Percentiles rank a stretch among this genome's conserved stretches.
Evolutionary conservation across 768 basidiomycete genomes (phyloP).

Genomic region (Auricularia cornea): DNA sequence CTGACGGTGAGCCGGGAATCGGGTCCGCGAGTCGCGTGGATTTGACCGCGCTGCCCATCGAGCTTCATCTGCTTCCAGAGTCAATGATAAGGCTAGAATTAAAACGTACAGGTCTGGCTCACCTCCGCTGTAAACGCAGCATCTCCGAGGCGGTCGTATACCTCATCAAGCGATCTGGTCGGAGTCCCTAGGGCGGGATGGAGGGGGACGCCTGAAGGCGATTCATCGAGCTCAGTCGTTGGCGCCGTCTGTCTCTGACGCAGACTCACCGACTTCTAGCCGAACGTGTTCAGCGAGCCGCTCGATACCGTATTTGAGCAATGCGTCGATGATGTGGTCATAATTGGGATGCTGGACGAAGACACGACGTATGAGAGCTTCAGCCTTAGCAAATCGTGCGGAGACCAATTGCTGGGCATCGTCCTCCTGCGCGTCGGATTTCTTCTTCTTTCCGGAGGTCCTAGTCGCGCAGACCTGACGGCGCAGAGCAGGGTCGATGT

Average conservation of each 20-base stretch:
- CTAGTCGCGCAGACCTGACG: constrained; percentile 18
- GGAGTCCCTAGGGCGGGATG: constrained; percentile 85
- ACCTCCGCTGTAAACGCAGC: constrained; percentile 67
- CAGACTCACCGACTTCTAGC: constrained; percentile 60
- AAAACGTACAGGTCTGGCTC: neutral
- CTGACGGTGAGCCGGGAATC: constrained; percentile 35
- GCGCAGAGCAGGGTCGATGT: constrained; percentile 24
- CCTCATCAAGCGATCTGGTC: constrained; percentile 71
- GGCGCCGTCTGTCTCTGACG: neutral
- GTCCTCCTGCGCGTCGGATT: constrained; percentile 22
- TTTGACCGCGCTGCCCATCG: constrained; percentile 80
- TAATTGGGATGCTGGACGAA: constrained; percentile 77
- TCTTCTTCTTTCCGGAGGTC: constrained; percentile 23
- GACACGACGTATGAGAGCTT: constrained; percentile 56
- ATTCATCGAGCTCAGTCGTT: constrained; percentile 8
- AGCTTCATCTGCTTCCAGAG: constrained; percentile 53
- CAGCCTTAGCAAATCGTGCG: constrained; percentile 42
- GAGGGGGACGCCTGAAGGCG: constrained; percentile 61
- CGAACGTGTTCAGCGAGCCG: constrained; percentile 51
- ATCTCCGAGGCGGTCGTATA: constrained; percentile 62
- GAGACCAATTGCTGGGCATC: constrained; percentile 9
- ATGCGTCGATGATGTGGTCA: constrained; percentile 54
- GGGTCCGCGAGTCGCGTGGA: constrained; percentile 42
- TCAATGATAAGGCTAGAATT: neutral
- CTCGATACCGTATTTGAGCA: constrained; percentile 54